phyloP scores from a whole-genome alignment of 176 grass and related monocot genomes.

The Triticum timopheevii region DNA sequence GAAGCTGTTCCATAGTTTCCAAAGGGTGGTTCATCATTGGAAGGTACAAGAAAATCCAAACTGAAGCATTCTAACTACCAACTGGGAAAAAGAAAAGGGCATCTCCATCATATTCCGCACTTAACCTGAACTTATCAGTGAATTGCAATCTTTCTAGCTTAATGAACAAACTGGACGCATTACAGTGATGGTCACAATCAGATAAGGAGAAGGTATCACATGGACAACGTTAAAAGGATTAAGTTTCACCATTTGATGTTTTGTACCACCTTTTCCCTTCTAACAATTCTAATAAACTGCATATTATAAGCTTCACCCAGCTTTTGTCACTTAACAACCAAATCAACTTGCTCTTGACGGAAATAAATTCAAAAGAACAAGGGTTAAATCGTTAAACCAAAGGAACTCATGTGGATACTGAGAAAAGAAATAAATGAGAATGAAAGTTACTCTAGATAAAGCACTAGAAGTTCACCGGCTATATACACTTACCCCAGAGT shows the following conservation, averaged over 20 bases:
- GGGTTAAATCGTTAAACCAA: background rate
- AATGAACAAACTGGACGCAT: background rate
- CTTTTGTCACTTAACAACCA: conserved; percentile 1
- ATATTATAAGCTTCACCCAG: background rate
- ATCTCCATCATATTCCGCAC: background rate
- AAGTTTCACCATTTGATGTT: background rate
- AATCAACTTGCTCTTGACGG: background rate
- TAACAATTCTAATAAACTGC: conserved; percentile 3
- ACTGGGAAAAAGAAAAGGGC: background rate
- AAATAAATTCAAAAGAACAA: conserved; percentile 10
- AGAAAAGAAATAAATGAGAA: background rate
- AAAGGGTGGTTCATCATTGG: background rate
- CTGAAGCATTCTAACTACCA: background rate
- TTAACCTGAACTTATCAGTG: conserved; percentile 5
- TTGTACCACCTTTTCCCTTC: background rate
- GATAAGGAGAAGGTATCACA: background rate
- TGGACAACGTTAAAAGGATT: background rate
- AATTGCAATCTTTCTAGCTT: background rate
- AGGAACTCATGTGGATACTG: background rate
- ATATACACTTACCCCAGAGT: conserved; percentile 51
- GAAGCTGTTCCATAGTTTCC: background rate
- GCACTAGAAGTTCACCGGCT: background rate
- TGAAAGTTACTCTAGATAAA: background rate
- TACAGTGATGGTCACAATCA: background rate
- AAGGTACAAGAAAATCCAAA: conserved; percentile 3